phyloP scores from a whole-genome alignment of 2,329 filamentous ascomycete genomes.

The Lasiodiplodia gonubiensis region DNA sequence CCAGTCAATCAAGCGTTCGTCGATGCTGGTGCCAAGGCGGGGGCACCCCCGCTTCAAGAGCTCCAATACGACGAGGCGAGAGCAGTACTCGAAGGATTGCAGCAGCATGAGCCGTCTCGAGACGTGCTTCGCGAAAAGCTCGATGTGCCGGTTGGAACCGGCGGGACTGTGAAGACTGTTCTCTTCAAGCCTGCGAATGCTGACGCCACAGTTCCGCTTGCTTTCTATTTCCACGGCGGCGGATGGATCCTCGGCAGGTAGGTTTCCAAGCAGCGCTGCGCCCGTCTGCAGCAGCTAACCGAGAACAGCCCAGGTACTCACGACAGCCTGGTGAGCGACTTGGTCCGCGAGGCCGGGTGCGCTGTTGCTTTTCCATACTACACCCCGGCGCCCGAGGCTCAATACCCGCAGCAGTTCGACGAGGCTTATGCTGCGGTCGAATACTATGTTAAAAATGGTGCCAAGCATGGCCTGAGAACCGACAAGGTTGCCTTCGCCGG shows the following conservation, averaged over 20 bases:
- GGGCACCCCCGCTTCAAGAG: slow-evolving; percentile 1
- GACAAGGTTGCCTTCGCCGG: slow-evolving; percentile 14
- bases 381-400: slow-evolving; percentile 15
- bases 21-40: slow-evolving; percentile 7
- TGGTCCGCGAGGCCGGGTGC: slow-evolving; percentile 12
- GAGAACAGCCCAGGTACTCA: slow-evolving; percentile 9
- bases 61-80: slow-evolving; percentile 9
- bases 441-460: slow-evolving; percentile 8
- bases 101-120: slow-evolving; percentile 12
- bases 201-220: not conserved
- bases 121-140: slow-evolving; percentile 1
- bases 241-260: slow-evolving; percentile 24
- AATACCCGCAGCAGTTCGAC: slow-evolving; percentile 10
- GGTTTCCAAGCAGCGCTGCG: not conserved
- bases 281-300: slow-evolving; percentile 2
- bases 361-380: slow-evolving; percentile 15
- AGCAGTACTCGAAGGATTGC: slow-evolving; percentile 16
- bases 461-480: slow-evolving; percentile 4
- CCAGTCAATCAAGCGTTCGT: slow-evolving; percentile 16
- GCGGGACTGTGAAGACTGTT: slow-evolving; percentile 2
- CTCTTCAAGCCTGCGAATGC: slow-evolving; percentile 14
- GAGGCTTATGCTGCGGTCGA: slow-evolving; percentile 13
- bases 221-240: slow-evolving; percentile 20
- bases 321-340: slow-evolving; percentile 22
- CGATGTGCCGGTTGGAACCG: not conserved